phyloP scores from a whole-genome alignment of 2,329 filamentous ascomycete genomes.

The Ascochyta clinopodiicola region DNA sequence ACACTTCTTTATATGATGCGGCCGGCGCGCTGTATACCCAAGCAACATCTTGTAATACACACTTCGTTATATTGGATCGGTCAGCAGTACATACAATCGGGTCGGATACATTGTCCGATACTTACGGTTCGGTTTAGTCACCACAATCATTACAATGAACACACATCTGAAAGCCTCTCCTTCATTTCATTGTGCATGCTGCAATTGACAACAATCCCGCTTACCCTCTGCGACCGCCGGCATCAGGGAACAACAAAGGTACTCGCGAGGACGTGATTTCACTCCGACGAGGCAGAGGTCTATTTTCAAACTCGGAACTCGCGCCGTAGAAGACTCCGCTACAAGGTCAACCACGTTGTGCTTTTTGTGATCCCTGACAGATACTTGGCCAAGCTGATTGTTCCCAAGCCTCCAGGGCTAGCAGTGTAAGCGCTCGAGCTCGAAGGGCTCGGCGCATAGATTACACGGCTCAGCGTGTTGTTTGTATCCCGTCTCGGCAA shows the following conservation, averaged over 20 bases:
- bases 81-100: background rate
- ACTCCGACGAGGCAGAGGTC: too few species aligned
- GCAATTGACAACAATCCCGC: too few species aligned
- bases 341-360: too few species aligned
- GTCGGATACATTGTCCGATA: background rate
- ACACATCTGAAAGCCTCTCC: background rate
- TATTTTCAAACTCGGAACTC: too few species aligned
- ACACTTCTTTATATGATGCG: background rate
- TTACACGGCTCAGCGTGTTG: too few species aligned
- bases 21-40: slow-evolving; percentile 5
- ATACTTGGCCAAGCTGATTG: too few species aligned
- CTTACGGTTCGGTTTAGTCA: background rate
- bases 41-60: slow-evolving; percentile 11
- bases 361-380: too few species aligned
- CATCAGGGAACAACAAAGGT: too few species aligned
- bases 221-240: too few species aligned
- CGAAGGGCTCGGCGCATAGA: too few species aligned
- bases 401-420: background rate
- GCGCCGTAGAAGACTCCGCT: too few species aligned
- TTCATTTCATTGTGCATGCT: background rate
- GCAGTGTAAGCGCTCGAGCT: slow-evolving; percentile 24
- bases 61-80: background rate
- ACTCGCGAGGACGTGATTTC: too few species aligned
- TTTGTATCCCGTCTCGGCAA: slow-evolving; percentile 39
- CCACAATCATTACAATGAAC: background rate